Evolutionary conservation across 257 asterid genomes (phyloP).

Genomic region (Nicotiana obtusifolia): DNA sequence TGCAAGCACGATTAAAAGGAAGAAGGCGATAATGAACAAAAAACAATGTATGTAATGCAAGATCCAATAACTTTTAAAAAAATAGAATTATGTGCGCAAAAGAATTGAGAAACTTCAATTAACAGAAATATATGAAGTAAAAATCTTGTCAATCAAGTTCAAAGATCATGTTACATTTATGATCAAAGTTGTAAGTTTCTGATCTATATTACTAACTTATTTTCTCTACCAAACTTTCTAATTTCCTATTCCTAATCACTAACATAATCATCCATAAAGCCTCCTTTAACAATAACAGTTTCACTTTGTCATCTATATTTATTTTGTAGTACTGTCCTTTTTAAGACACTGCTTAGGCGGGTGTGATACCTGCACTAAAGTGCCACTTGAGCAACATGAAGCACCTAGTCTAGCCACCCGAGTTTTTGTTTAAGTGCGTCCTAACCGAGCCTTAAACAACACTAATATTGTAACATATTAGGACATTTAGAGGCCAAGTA

Average conservation of each 20-base stretch:
- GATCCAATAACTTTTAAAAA: no score
- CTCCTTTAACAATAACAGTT: neutral
- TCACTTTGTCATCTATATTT: neutral
- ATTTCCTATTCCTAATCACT: neutral
- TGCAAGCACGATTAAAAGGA: neutral
- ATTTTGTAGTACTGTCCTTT: neutral
- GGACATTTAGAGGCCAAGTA: neutral
- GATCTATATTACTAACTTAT: neutral
- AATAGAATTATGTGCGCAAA: neutral
- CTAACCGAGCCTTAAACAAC: neutral
- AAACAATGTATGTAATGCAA: no score
- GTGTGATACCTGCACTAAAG: neutral
- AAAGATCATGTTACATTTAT: neutral
- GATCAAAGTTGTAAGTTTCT: neutral
- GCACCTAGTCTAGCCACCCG: neutral
- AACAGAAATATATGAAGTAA: no score
- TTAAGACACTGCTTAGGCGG: neutral
- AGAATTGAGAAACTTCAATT: neutral
- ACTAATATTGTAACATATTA: neutral
- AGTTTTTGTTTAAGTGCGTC: neutral
- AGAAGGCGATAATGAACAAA: neutral
- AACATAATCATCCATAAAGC: no score
- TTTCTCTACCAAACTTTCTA: neutral
- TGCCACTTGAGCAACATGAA: neutral
- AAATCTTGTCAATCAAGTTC: no score